Conservation (phyloP, 2,329 filamentous ascomycete genomes). For the Xylariaceae sp. region DNA sequence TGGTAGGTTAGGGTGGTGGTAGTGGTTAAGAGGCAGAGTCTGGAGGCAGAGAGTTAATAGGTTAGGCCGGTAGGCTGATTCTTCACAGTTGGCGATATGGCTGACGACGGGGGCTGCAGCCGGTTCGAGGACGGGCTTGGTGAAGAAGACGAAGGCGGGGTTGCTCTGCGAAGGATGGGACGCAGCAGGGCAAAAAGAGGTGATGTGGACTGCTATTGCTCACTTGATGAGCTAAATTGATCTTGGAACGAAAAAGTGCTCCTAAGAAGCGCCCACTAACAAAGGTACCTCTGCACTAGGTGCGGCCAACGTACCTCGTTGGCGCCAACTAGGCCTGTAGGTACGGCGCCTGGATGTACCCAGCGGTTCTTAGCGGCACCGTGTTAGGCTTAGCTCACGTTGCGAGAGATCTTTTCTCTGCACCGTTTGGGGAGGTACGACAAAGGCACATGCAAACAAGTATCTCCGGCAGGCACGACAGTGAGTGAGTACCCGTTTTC, state of each 20-base stretch:
- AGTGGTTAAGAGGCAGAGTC: too few relatives aligned
- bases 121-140: constrained; percentile 8
- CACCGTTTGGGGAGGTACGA: too few relatives aligned
- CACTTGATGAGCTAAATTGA: background rate
- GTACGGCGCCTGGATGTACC: too few relatives aligned
- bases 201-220: constrained; percentile 13
- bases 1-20: too few relatives aligned
- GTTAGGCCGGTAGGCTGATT: constrained; percentile 1
- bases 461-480: too few relatives aligned
- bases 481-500: too few relatives aligned
- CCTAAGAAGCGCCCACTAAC: background rate
- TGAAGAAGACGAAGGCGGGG: constrained; percentile 17
- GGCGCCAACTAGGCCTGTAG: too few relatives aligned
- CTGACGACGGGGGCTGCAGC: constrained; percentile 7
- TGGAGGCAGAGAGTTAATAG: background rate
- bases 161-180: constrained; percentile 16
- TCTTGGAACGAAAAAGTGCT: constrained; percentile 9
- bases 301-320: background rate
- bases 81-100: constrained; percentile 9
- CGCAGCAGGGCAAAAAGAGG: constrained; percentile 11
- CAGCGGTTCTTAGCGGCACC: too few relatives aligned
- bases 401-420: too few relatives aligned
- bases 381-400: too few relatives aligned
- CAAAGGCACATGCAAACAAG: too few relatives aligned
- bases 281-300: background rate